Evolutionary conservation across 768 basidiomycete species (phyloP).

Genomic region (Boletus pseudo-olivaceus): DNA sequence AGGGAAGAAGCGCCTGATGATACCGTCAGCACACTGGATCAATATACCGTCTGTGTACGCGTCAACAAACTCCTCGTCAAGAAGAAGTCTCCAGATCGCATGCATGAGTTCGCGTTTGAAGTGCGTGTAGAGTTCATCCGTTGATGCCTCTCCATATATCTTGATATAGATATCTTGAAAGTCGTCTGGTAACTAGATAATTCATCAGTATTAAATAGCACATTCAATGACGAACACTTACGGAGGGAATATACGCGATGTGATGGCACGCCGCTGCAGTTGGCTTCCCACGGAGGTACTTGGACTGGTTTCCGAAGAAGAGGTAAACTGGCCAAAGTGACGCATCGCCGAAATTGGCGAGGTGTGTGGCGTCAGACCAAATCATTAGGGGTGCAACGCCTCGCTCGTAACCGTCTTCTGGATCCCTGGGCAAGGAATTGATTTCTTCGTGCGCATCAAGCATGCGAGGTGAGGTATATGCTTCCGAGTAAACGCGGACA

Average conservation of each 20-base stretch:
- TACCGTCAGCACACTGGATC: not conserved
- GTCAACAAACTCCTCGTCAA: not conserved
- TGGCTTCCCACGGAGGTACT: constrained; percentile 10
- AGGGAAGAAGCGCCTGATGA: not conserved
- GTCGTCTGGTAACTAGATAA: constrained; percentile 4
- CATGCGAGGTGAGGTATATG: not conserved
- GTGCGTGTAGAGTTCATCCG: not conserved
- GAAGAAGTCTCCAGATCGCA: not conserved
- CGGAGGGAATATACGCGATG: constrained; percentile 10
- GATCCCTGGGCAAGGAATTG: not conserved
- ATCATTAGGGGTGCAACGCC: constrained; percentile 14
- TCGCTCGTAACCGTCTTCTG: constrained; percentile 1
- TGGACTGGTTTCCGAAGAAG: not conserved
- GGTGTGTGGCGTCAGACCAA: too few relatives aligned
- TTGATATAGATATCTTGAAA: constrained; percentile 7
- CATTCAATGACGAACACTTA: not conserved
- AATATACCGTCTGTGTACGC: not conserved
- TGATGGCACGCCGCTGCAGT: constrained; percentile 13
- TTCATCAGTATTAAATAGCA: not conserved
- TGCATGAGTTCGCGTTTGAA: constrained; percentile 5
- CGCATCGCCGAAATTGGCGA: too few relatives aligned
- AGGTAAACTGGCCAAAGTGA: too few relatives aligned
- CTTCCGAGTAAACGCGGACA: too few relatives aligned
- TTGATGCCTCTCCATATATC: not conserved
- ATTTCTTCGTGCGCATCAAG: not conserved